Conservation (phyloP, 805 yeast species). For the Candida khao-thaluensis region DNA sequence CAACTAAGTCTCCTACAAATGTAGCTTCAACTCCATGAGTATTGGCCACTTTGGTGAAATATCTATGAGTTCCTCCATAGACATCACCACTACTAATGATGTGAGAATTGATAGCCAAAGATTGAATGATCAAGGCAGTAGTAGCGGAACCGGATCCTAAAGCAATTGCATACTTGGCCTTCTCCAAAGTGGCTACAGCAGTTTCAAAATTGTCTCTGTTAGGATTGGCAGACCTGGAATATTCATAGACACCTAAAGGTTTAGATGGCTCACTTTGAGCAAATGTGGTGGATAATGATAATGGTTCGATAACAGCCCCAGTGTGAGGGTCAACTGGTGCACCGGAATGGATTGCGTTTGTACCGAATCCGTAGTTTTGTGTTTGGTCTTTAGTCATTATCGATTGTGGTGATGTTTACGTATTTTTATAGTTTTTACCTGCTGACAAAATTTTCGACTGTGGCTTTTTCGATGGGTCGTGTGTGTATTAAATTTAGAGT, state of each 20-base stretch:
- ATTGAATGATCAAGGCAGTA: slow-evolving; percentile 74
- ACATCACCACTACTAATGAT: slow-evolving; percentile 81
- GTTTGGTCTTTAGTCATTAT: slow-evolving; percentile 40
- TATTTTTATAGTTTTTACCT: slow-evolving; percentile 2
- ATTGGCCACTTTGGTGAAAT: slow-evolving; percentile 80
- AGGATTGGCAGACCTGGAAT: slow-evolving; percentile 83
- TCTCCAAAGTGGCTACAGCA: slow-evolving; percentile 77
- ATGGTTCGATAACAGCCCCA: slow-evolving; percentile 86
- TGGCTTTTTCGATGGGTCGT: slow-evolving; percentile 3
- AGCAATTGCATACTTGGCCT: slow-evolving; percentile 72
- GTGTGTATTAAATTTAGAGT: background rate
- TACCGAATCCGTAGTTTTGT: slow-evolving; percentile 56
- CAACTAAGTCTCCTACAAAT: slow-evolving; percentile 63
- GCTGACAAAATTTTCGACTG: slow-evolving; percentile 6
- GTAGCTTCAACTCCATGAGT: slow-evolving; percentile 72
- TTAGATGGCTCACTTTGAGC: slow-evolving; percentile 75
- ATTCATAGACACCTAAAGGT: slow-evolving; percentile 78
- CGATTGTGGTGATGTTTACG: background rate
- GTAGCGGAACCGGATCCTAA: slow-evolving; percentile 85
- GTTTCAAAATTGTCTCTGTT: slow-evolving; percentile 79
- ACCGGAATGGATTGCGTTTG: slow-evolving; percentile 84
- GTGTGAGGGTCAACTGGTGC: slow-evolving; percentile 66
- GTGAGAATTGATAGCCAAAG: slow-evolving; percentile 69
- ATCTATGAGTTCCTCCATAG: slow-evolving; percentile 90
- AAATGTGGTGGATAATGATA: slow-evolving; percentile 80